Evolutionary conservation across 164 flowering plant species (phyloP).

Genomic region (Aristolochia californica): DNA sequence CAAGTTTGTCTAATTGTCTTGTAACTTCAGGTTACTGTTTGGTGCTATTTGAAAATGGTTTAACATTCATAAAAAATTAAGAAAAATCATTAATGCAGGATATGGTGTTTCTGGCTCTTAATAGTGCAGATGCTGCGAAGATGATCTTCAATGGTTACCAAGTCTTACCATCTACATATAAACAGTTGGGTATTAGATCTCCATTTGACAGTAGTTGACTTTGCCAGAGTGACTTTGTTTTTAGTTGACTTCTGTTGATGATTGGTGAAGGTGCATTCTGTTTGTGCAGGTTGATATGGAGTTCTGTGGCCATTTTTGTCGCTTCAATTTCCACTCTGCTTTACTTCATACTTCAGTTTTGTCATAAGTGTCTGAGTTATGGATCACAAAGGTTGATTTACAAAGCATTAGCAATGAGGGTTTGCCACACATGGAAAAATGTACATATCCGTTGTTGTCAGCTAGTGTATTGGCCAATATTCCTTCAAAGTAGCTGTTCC

Average conservation of each 20-base stretch:
- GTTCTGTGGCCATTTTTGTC: conserved; percentile 28
- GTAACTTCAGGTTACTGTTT: neutral
- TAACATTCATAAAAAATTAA: no score
- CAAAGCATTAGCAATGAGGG: conserved; percentile 17
- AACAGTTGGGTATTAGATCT: neutral
- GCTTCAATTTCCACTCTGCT: conserved; percentile 53
- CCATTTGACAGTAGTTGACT: neutral
- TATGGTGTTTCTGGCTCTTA: conserved; percentile 55
- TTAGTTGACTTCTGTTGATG: no score
- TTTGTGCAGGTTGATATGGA: conserved; percentile 47
- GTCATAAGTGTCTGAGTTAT: conserved; percentile 24
- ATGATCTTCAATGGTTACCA: conserved; percentile 19
- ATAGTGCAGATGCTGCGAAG: conserved; percentile 55
- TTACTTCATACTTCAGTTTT: conserved; percentile 49
- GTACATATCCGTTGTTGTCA: conserved; percentile 61
- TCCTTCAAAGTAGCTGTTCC: conserved; percentile 35
- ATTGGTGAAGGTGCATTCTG: conserved; percentile 2
- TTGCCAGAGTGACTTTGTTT: neutral
- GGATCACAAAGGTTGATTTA: conserved; percentile 24
- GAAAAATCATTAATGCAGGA: conserved; percentile 30
- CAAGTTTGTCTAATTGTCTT: neutral
- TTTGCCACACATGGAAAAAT: conserved; percentile 37
- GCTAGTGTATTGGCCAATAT: conserved; percentile 75
- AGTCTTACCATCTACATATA: conserved; percentile 22
- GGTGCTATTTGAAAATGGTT: neutral